Evolutionary conservation across 2,329 filamentous ascomycete species (phyloP).

Genomic region (Leptodontidium sp.): DNA sequence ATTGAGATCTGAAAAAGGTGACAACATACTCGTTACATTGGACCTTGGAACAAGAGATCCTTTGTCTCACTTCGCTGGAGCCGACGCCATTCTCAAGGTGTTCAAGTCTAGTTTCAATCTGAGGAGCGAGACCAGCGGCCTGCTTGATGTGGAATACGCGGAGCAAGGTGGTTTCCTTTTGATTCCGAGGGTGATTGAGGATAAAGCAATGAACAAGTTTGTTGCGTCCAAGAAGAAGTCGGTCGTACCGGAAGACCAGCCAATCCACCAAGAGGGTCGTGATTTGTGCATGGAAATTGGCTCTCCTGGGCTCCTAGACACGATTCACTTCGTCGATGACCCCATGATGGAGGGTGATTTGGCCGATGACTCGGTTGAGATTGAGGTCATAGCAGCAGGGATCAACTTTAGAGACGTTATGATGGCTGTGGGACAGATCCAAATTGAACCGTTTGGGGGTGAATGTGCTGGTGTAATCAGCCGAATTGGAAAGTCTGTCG

Average conservation of each 20-base stretch:
- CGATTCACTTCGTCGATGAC: conserved; percentile 29
- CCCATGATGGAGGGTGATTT: background rate
- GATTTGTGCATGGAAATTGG: conserved; percentile 23
- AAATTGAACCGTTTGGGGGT: background rate
- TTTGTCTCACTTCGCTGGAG: too few relatives aligned
- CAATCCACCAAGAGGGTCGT: conserved; percentile 6
- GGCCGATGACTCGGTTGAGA: conserved; percentile 21
- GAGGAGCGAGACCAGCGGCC: too few relatives aligned
- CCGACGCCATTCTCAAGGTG: too few relatives aligned
- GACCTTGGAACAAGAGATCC: too few relatives aligned
- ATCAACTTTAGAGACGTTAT: conserved; percentile 8
- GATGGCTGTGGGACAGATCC: conserved; percentile 14
- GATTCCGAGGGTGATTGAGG: too few relatives aligned
- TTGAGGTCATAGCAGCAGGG: conserved; percentile 35
- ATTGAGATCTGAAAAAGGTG: too few relatives aligned
- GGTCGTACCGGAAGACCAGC: conserved; percentile 5
- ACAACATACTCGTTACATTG: too few relatives aligned
- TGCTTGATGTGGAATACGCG: too few relatives aligned
- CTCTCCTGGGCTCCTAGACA: conserved; percentile 31
- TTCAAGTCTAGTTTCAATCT: too few relatives aligned
- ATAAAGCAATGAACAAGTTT: background rate
- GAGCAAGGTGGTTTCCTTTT: too few relatives aligned
- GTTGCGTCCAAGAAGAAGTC: background rate
- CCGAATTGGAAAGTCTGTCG: conserved; percentile 3
- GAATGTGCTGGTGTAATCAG: conserved; percentile 13